phyloP scores from a whole-genome alignment of 2,329 filamentous ascomycete species.

The Metarhizium album region DNA sequence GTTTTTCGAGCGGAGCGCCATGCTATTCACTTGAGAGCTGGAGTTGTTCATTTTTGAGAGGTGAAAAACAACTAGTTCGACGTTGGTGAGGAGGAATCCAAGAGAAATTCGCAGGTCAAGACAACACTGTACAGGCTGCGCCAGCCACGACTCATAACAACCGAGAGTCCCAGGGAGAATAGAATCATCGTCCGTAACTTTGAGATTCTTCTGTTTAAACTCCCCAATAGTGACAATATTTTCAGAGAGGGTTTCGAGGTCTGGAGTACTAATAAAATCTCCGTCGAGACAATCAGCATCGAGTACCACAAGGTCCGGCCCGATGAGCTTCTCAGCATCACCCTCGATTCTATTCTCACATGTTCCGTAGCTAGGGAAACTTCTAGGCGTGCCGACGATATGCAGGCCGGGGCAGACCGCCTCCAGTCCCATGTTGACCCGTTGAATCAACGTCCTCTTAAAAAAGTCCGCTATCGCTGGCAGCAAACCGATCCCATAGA shows the following conservation, averaged over 20 bases:
- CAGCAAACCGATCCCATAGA: neutral
- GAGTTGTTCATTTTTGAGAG: neutral
- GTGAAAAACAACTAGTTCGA: neutral
- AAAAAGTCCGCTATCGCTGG: neutral
- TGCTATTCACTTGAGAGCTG: neutral
- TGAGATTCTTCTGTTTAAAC: neutral
- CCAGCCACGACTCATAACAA: neutral
- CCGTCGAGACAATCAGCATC: neutral
- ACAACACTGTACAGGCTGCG: neutral
- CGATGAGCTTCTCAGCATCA: neutral
- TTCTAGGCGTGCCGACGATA: neutral
- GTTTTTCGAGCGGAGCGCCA: neutral
- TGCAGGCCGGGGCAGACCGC: neutral
- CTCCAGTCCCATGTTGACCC: neutral
- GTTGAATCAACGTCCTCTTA: neutral
- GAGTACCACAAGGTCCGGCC: neutral
- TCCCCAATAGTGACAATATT: neutral
- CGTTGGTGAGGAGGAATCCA: neutral
- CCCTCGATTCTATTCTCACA: neutral
- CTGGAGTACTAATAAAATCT: neutral
- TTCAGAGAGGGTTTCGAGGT: neutral
- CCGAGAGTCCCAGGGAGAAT: neutral
- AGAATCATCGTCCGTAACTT: too few relatives aligned
- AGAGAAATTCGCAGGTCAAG: neutral
- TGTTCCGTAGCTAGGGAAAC: neutral